Evolutionary conservation across 352 stramenopile genomes (phyloP), one percentile per base, ranked within the genome.

Genomic region (Globisporangium splendens): DNA sequence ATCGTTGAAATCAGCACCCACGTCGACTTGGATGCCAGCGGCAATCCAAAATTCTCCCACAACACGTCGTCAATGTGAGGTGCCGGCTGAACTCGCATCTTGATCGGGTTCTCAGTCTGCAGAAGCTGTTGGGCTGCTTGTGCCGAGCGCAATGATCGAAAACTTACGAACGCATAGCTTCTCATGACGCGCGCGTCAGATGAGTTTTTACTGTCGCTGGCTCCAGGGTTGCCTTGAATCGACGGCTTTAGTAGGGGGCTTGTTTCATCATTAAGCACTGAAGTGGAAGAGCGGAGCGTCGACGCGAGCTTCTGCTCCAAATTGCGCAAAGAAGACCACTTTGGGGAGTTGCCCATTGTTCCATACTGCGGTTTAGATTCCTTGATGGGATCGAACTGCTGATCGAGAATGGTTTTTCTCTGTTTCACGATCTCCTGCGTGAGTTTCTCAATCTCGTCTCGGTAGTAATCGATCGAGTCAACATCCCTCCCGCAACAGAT

Each of bases 31-130:
- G 83, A 57, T 35, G 79, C 73, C 50, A 88, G 73, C 12, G 71
- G 70, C 1, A 88, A 61, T 17, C 83, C 83, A 67, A 93, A 83
- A 65, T 93, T 93, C 54, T 87, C 80, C 83, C 83, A 93, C 55
- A 83, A 69, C 38, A 91, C 68, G 49, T 91, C 83, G 52, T 78
- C 66, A 44, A 85, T 72, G 46, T 89, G 80, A 10, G 83, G 83
- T 22, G 83, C 83, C n/a, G 76, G 62, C 21, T 72, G 54, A 11
- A 93, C 66, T 28, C 73, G 57, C 66, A 91, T 84, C 24, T 84
- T 73, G 56, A 77, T 62, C 13, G 80, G 80, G 53, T 86, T 83
- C 56, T 85, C 70, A 2, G 84, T 80, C 55, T 93, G 78, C 54
- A 93, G 73, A 24, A 86, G 52, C 68, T 93, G 83, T 60, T 89